Conservation (phyloP, 345 rosid genomes). For the Balakata baccata region DNA sequence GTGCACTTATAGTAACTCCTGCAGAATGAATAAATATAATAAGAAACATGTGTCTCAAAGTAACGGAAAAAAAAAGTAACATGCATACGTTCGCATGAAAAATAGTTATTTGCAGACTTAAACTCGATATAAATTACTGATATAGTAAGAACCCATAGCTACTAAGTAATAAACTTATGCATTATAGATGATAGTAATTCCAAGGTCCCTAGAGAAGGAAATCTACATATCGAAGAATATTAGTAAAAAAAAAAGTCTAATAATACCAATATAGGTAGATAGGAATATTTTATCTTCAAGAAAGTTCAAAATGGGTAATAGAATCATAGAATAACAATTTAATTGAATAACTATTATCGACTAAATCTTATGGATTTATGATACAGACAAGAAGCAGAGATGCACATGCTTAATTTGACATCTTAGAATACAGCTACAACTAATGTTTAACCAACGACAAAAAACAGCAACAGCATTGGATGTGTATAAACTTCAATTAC, state of each 20-base stretch:
- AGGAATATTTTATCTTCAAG: too few species aligned
- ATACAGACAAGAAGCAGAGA: not conserved
- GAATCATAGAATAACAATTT: too few species aligned
- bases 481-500: too few species aligned
- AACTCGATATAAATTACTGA: not conserved
- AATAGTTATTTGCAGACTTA: not conserved
- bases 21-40: slow-evolving; percentile 19
- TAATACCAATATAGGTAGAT: too few species aligned
- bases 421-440: not conserved
- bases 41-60: not conserved
- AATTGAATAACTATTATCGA: not conserved
- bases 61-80: not conserved
- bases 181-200: not conserved
- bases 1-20: slow-evolving; percentile 99
- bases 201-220: not conserved
- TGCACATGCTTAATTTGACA: not conserved
- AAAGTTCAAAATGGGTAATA: too few species aligned
- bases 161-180: not conserved
- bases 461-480: not conserved
- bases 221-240: not conserved
- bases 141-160: not conserved
- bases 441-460: not conserved
- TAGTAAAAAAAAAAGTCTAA: not conserved
- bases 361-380: not conserved
- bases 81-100: not conserved